A percentile compares a stretch with the other conserved stretches of the same genome.
phyloP scores from a whole-genome alignment of 192 early-diverging fungal species.

The Coemansia sp. region DNA sequence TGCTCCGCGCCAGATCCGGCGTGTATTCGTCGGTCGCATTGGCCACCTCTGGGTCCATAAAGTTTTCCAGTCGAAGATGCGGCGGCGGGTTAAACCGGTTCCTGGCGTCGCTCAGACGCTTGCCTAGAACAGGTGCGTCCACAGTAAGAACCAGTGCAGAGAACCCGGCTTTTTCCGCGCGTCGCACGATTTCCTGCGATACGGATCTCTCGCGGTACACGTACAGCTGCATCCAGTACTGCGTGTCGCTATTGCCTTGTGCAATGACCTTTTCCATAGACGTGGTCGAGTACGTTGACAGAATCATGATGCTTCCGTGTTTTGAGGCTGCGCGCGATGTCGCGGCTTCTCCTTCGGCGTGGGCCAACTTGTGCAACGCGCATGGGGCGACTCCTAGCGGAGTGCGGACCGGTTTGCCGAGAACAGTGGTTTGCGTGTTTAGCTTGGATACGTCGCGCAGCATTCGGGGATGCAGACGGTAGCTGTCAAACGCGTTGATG shows the following conservation, averaged over 20 bases:
- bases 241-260: slow-evolving; percentile 40
- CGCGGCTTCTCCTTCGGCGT: slow-evolving; percentile 67
- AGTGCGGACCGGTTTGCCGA: slow-evolving; percentile 60
- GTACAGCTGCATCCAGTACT: slow-evolving; percentile 83
- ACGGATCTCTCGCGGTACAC: slow-evolving; percentile 71
- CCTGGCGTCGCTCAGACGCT: slow-evolving; percentile 62
- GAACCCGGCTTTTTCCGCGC: slow-evolving; percentile 77
- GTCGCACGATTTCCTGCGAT: slow-evolving; percentile 65
- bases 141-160: slow-evolving; percentile 68
- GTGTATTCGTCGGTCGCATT: slow-evolving; percentile 15
- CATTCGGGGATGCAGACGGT: slow-evolving; percentile 65
- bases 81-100: slow-evolving; percentile 64
- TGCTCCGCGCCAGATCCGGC: slow-evolving; percentile 12
- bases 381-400: slow-evolving; percentile 80
- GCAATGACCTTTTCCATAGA: slow-evolving; percentile 67
- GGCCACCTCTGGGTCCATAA: slow-evolving; percentile 39
- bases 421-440: slow-evolving; percentile 62
- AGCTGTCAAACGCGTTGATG: slow-evolving; percentile 42
- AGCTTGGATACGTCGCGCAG: slow-evolving; percentile 73
- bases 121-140: slow-evolving; percentile 60
- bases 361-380: slow-evolving; percentile 75
- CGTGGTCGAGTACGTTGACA: slow-evolving; percentile 67
- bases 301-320: slow-evolving; percentile 56
- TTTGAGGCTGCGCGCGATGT: slow-evolving; percentile 59
- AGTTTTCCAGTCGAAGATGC: slow-evolving; percentile 69